Evolutionary conservation across 257 asterid genomes (phyloP), one percentile per base, ranked within the genome.

Genomic region (Salvia rosmarinus): DNA sequence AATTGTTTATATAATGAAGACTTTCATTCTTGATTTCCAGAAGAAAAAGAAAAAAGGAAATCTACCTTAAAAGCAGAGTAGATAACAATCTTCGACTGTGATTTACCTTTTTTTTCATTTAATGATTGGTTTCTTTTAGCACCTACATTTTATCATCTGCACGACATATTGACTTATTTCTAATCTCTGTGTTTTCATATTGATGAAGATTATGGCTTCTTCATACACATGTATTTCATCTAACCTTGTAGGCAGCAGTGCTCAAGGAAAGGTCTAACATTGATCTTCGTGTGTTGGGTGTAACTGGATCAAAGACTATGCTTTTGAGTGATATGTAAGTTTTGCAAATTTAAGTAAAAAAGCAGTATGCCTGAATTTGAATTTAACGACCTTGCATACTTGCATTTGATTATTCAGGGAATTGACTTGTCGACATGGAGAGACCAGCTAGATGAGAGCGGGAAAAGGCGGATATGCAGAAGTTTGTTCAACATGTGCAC

Each of bases 231-330:
- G 43, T 69, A 68, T 49, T 35, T 70, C 55, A 55, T 80, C 68
- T 52, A 32, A 61, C 59, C 60, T 9, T 67, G 77, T 93, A 95
- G 98, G 96, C 97, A 64, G 90, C 98, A 21, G 83, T 78, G 70
- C 95, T 95, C 74, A 95, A 95, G 91, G 99, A 91, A 75, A 91
- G 91, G 81, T 91, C 86, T 34, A 91, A 95, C 85, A 95, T 95
- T 77, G 99, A 95, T 72, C 84, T 95, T 55, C 98, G 98, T 65
- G 98, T 91, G 64, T 84, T 88, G 96, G 99, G 99, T 40, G 82
- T 95, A 65, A 87, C 89, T 37, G 99, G 99, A 78, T 77, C 94
- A 56, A 80, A 62, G 72, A 74, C 80, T 49, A 95, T 95, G 99
- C 87, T 91, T 80, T 75, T 95, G 85, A 86, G 87, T 70, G 92